Evolutionary conservation across 148 eudicot genomes (phyloP).

Genomic region (Chenopodium berlandieri): DNA sequence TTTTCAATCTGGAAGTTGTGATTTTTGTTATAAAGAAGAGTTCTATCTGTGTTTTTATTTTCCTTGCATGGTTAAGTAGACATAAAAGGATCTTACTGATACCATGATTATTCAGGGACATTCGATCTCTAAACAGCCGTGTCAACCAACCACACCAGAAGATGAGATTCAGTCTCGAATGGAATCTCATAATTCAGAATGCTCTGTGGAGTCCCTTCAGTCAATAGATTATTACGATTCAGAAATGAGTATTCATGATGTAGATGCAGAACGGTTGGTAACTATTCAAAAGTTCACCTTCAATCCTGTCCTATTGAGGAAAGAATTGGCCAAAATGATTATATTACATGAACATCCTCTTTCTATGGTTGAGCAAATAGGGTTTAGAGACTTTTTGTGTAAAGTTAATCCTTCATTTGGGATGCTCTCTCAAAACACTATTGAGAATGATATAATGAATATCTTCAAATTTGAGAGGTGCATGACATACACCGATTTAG

Average conservation of each 20-base stretch:
- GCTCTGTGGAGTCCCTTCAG: neutral
- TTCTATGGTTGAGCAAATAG: neutral
- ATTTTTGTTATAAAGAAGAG: neutral
- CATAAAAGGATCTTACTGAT: neutral
- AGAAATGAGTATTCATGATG: neutral
- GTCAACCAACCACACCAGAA: neutral
- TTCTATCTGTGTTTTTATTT: neutral
- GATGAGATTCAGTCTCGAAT: neutral
- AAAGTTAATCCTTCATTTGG: neutral
- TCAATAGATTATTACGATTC: neutral
- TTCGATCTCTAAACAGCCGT: neutral
- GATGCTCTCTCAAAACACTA: neutral
- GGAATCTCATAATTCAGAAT: neutral
- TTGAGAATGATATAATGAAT: conserved; percentile 1
- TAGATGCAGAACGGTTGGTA: neutral
- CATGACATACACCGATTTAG: neutral
- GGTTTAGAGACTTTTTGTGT: neutral
- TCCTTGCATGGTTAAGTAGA: neutral
- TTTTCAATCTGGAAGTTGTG: neutral
- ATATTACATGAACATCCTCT: neutral
- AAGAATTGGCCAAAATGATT: neutral
- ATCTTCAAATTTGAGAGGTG: neutral
- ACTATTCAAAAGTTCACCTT: neutral
- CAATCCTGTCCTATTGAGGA: neutral
- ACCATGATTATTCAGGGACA: neutral